These are phyloP conservation scores for Helianthus annuus DNA, from an alignment of 129 eudicot species.

Conservation along the genomic window HanXRQr2.0-SUNRISE NC_035436.2:169187559-169188058, in stretches of 20 bases:
- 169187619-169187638: too few species aligned
- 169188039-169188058: conserved; percentile 22
- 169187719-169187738: too few species aligned
- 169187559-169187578: too few species aligned
- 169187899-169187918: conserved; percentile 37
- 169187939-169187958: conserved; percentile 27
- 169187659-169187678: too few species aligned
- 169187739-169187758: too few species aligned
- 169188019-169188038: conserved; percentile 16
- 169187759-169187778: too few species aligned
- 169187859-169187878: conserved; percentile 30
- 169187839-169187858: conserved; percentile 48
- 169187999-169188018: conserved; percentile 22
- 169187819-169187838: not conserved
- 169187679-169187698: too few species aligned
- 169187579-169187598: too few species aligned
- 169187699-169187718: too few species aligned
- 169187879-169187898: conserved; percentile 30
- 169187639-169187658: too few species aligned
- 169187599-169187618: too few species aligned
- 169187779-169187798: too few species aligned
- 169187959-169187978: conserved; percentile 47
- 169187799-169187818: not conserved
- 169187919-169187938: conserved; percentile 34
- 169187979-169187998: conserved; percentile 37